Percentiles rank a stretch among this genome's conserved stretches.
Evolutionary conservation across 2,329 filamentous ascomycete species (phyloP).

Genomic region (Cordyceps farinosa): DNA sequence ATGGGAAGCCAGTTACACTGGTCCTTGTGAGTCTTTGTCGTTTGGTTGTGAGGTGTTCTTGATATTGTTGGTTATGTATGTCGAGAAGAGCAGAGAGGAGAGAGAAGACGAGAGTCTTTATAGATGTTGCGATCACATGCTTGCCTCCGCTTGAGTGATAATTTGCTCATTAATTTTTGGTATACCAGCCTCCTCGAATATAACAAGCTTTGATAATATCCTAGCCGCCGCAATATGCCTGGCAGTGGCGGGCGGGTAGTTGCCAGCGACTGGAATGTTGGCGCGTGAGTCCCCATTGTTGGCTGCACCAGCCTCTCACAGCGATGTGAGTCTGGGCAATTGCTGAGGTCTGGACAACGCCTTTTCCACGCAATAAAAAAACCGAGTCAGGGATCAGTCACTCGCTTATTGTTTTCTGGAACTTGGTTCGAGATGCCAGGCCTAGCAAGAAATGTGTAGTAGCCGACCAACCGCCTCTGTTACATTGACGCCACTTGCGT

Average conservation of each 20-base stretch:
- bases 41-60: neutral
- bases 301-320: slow-evolving; percentile 7
- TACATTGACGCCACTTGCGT: neutral
- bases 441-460: neutral
- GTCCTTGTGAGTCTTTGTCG: neutral
- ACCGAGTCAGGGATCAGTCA: neutral
- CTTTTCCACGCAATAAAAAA: neutral
- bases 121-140: neutral
- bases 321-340: neutral
- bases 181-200: neutral
- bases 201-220: neutral
- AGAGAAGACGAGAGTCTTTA: neutral
- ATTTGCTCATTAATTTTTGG: neutral
- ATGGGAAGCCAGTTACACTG: no score
- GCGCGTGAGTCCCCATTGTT: slow-evolving; percentile 2
- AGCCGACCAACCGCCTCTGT: neutral
- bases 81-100: neutral
- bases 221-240: neutral
- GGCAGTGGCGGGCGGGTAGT: neutral
- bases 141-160: neutral
- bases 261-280: slow-evolving; percentile 14
- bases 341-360: neutral
- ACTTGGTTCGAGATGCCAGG: neutral
- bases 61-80: neutral
- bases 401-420: neutral